Conservation (phyloP, 108 stramenopile species). For the Nitzschia palea region DNA sequence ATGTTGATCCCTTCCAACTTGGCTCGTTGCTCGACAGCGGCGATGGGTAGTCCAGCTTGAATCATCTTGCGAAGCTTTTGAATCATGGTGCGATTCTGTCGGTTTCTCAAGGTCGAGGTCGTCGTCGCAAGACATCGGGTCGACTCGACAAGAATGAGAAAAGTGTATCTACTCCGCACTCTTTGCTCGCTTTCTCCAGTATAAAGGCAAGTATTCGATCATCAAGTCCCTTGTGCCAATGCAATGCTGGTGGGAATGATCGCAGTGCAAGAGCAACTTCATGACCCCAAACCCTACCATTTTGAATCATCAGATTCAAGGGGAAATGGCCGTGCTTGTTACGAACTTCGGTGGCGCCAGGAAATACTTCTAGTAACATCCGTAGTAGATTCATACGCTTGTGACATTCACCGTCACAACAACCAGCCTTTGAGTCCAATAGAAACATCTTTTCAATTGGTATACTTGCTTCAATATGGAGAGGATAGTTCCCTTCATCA, state of each 20-base stretch:
- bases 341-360: constrained; percentile 30
- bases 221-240: constrained; percentile 41
- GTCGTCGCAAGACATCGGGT: constrained; percentile 23
- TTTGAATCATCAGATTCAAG: constrained; percentile 45
- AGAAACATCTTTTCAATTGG: constrained; percentile 56
- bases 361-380: constrained; percentile 37
- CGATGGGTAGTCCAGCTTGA: constrained; percentile 39
- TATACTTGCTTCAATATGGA: constrained; percentile 54
- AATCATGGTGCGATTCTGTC: constrained; percentile 8
- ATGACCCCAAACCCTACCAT: constrained; percentile 43
- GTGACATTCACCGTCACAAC: constrained; percentile 25
- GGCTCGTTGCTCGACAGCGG: constrained; percentile 47
- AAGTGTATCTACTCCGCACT: constrained; percentile 44
- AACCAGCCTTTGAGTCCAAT: constrained; percentile 21
- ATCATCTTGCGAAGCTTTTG: constrained; percentile 47
- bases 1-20: constrained; percentile 47
- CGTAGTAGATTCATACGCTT: constrained; percentile 36
- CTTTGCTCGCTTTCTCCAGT: constrained; percentile 32
- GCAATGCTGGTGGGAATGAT: constrained; percentile 45
- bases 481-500: constrained; percentile 44
- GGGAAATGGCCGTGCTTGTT: constrained; percentile 48
- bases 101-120: background rate
- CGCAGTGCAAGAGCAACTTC: constrained; percentile 37
- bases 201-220: constrained; percentile 23
- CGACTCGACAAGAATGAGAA: constrained; percentile 33